Percentiles rank a stretch among this genome's conserved stretches.
Conservation (phyloP, 78 protist species). For the Mantamonas sphyraenae region DNA sequence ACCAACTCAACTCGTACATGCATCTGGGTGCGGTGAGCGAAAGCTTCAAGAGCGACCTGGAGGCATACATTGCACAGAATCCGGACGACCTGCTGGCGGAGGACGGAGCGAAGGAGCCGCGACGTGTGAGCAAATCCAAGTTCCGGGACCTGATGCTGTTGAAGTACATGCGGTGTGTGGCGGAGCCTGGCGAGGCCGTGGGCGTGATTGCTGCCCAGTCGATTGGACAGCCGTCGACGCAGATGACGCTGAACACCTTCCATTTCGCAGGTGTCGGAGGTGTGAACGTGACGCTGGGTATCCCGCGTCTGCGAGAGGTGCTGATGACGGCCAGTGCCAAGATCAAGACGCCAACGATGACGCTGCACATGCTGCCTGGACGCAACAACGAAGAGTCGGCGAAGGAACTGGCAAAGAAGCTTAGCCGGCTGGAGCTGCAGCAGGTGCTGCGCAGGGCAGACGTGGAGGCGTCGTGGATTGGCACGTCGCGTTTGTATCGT, state of each 20-base stretch:
- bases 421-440: constrained; percentile 36
- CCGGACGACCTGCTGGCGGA: background rate
- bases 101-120: background rate
- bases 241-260: constrained; percentile 96
- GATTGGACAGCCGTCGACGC: constrained; percentile 98
- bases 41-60: too few species aligned
- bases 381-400: constrained; percentile 30
- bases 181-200: constrained; percentile 84
- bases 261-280: constrained; percentile 84
- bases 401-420: constrained; percentile 34
- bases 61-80: background rate
- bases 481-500: constrained; percentile 26
- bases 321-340: constrained; percentile 68
- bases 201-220: constrained; percentile 93
- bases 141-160: constrained; percentile 53
- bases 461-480: constrained; percentile 27
- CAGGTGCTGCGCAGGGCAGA: constrained; percentile 25
- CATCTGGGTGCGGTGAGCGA: too few species aligned
- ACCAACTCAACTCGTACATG: too few species aligned
- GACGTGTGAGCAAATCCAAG: background rate
- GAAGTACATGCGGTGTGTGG: constrained; percentile 54
- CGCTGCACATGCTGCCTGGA: constrained; percentile 9
- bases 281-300: constrained; percentile 87
- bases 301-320: constrained; percentile 90
- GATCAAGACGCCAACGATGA: constrained; percentile 61